Base-by-base conservation (phyloP, 2,329 filamentous ascomycete species). In the Whalleya microplaca region DNA sequence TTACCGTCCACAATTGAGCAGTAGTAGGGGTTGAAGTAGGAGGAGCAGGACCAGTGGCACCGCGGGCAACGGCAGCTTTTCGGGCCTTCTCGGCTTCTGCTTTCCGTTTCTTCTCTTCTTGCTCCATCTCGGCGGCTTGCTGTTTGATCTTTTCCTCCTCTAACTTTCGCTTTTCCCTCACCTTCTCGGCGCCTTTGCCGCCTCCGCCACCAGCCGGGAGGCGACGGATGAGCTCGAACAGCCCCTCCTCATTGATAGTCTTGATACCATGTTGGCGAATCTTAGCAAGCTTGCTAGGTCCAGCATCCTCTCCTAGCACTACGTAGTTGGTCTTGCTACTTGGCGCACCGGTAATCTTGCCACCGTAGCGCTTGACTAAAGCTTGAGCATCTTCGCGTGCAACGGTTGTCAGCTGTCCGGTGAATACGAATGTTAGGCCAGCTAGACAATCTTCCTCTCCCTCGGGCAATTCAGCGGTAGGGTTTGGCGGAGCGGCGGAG, bases 301-400 rank as follows among this genome's bases (percentile, higher is more conserved):
- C 95, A 21, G 96, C 95, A 72, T 98, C 95, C 21, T 83, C 84
- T 43, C 95, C 95, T 2, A 99, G 82, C 16, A 99, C 91, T 45
- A 99, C 92, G 70, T 92, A 99, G 68, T 84, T 95, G 0, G 96
- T 99, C 75, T 96, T 98, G 69, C 88, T 90, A 71, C 94, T 98
- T 19, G 96, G 95, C 4, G 86, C 88, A 9, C 80, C 81, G 9
- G 89, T 96, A 21, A 96, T 87, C 75, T 96, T 98, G 51, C 95
- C 95, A 42, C 95, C 96, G 72, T 97, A 96, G 60, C 88, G 86
- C 73, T 99, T 99, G 54, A 98, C 91, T 18, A 99, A 79, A 43
- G 84, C 87, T 63, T 93, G 88, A 1, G 86, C 94, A 66, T 96
- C 92, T 5, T 96, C 92, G 58, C 95, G 87, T 44, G 90, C 87